phyloP scores from a whole-genome alignment of 140 eudicot genomes.

The Stevia rebaudiana region DNA sequence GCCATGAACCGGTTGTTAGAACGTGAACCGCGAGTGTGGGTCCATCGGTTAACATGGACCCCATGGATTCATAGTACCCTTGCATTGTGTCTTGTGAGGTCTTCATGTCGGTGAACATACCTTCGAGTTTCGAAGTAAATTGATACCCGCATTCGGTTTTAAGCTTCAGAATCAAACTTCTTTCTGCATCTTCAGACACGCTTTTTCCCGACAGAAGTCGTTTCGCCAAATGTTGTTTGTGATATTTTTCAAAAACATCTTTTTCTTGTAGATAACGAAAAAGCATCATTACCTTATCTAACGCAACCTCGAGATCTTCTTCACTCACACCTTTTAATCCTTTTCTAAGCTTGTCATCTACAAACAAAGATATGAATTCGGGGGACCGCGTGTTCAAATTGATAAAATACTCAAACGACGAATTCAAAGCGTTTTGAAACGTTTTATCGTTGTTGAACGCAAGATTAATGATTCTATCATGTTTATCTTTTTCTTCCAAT shows the following conservation, averaged over 20 bases:
- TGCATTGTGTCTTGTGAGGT: not conserved
- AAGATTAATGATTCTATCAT: not conserved
- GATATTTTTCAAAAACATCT: not conserved
- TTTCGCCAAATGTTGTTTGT: not conserved
- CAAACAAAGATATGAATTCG: not conserved
- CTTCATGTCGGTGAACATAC: not conserved
- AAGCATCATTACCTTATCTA: not conserved
- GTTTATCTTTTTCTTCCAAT: not conserved
- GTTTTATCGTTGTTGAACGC: not conserved
- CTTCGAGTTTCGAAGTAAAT: not conserved
- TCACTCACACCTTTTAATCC: not conserved
- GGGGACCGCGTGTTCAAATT: not conserved
- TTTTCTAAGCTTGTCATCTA: not conserved
- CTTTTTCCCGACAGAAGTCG: not conserved
- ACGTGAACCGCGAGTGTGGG: not conserved
- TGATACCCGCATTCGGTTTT: not conserved
- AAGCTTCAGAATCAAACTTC: not conserved
- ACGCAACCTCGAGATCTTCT: not conserved
- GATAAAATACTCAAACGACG: not conserved
- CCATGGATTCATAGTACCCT: not conserved
- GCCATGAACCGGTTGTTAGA: not conserved
- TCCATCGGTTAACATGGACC: not conserved
- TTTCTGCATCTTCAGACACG: not conserved
- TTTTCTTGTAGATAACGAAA: conserved; percentile 1
- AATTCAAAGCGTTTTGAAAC: not conserved